A percentile compares a stretch with the other conserved stretches of the same genome.
phyloP scores from a whole-genome alignment of 371 early-diverging fungal genomes.

The Syncephalastrum monosporum region DNA sequence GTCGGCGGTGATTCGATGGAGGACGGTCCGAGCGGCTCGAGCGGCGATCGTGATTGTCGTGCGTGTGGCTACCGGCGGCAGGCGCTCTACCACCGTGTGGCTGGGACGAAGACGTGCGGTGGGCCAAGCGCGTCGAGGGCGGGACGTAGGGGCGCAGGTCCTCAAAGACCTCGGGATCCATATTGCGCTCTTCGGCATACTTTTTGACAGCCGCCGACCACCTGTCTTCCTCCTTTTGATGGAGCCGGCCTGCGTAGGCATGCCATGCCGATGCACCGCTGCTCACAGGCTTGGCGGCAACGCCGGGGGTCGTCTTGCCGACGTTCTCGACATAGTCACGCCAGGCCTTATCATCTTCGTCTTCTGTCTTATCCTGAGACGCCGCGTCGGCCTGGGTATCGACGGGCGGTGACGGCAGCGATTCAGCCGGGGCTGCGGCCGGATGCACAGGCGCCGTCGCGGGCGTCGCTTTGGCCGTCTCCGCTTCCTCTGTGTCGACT shows the following conservation, averaged over 20 bases:
- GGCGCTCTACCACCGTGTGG: no score
- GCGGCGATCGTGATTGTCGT: no score
- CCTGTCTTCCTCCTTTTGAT: slow-evolving; percentile 5
- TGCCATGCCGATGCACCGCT: slow-evolving; percentile 12
- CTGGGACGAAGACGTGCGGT: no score
- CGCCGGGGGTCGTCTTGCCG: neutral
- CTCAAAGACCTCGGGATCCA: slow-evolving; percentile 9
- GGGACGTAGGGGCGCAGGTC: slow-evolving; percentile 1
- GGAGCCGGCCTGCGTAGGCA: slow-evolving; percentile 13
- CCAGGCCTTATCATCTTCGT: slow-evolving; percentile 12
- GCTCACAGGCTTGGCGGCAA: neutral
- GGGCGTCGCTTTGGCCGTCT: neutral
- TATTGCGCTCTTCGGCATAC: slow-evolving; percentile 16
- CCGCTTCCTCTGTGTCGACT: neutral
- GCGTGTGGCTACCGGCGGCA: no score
- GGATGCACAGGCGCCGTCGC: no score
- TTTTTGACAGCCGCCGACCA: slow-evolving; percentile 5
- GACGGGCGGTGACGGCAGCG: neutral
- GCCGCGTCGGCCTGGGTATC: neutral
- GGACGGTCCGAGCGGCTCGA: no score
- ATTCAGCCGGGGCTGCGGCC: neutral
- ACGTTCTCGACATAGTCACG: slow-evolving; percentile 8
- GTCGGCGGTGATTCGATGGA: no score
- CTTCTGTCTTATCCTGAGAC: neutral
- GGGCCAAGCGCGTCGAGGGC: no score